Conservation (phyloP, 768 basidiomycete genomes). For the Termitomyces eurrhizus region DNA sequence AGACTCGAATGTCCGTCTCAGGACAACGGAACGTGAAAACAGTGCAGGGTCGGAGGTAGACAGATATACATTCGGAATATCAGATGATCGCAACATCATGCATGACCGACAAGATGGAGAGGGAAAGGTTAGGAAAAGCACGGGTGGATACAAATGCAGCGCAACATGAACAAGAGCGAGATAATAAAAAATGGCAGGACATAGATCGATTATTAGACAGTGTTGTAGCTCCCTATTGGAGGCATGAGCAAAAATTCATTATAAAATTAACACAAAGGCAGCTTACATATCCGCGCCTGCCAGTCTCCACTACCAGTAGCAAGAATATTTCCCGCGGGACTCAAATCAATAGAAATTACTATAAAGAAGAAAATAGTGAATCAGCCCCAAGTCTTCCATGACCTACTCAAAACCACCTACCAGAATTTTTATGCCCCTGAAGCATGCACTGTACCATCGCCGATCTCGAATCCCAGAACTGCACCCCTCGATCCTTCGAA, state of each 20-base stretch:
- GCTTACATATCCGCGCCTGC: slow-evolving; percentile 52
- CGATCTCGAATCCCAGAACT: slow-evolving; percentile 84
- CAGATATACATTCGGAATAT: slow-evolving; percentile 1
- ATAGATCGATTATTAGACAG: slow-evolving; percentile 8
- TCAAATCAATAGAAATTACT: slow-evolving; percentile 52
- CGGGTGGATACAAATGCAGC: slow-evolving; percentile 2
- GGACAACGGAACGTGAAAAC: not conserved
- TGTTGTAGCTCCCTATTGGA: slow-evolving; percentile 16
- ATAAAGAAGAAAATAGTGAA: not conserved
- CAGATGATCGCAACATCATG: slow-evolving; percentile 1
- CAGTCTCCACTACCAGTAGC: slow-evolving; percentile 55
- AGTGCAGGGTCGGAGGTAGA: not conserved
- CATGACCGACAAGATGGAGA: slow-evolving; percentile 4
- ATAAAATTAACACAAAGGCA: not conserved
- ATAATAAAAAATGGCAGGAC: not conserved
- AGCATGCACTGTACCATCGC: slow-evolving; percentile 88
- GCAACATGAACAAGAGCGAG: slow-evolving; percentile 1
- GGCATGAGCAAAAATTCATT: not conserved
- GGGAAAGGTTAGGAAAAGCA: not conserved
- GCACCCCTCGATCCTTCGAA: slow-evolving; percentile 91
- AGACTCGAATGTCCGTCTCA: not conserved
- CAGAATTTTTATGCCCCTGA: slow-evolving; percentile 64
- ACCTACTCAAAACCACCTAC: slow-evolving; percentile 27
- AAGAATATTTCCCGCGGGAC: slow-evolving; percentile 39
- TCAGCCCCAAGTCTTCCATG: not conserved